Conservation (phyloP, 306 rosid genomes). For the Cicer chorassanicum region DNA sequence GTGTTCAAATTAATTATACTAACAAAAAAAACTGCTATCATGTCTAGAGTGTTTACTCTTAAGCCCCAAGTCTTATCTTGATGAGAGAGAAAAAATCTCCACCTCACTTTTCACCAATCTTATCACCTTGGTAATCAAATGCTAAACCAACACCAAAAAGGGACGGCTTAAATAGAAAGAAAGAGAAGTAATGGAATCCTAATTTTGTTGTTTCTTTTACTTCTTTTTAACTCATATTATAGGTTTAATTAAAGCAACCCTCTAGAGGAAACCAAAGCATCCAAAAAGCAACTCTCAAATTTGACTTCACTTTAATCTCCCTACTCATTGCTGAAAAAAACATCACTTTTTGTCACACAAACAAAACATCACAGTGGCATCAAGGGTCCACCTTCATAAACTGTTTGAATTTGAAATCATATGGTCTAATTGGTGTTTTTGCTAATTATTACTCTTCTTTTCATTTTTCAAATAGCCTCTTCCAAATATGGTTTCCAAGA, state of each 20-base stretch:
- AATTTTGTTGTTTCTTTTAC: slow-evolving; percentile 28
- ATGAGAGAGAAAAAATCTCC: slow-evolving; percentile 10
- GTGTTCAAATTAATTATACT: not conserved
- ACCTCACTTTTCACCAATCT: slow-evolving; percentile 35
- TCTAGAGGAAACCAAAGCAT: slow-evolving; percentile 58
- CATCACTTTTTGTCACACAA: slow-evolving; percentile 42
- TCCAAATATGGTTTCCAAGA: slow-evolving; percentile 35
- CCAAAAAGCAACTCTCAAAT: slow-evolving; percentile 52
- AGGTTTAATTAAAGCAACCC: slow-evolving; percentile 45
- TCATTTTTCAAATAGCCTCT: slow-evolving; percentile 22
- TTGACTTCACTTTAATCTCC: slow-evolving; percentile 46
- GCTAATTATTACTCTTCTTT: not conserved
- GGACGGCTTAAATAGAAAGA: slow-evolving; percentile 41
- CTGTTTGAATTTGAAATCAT: slow-evolving; percentile 39
- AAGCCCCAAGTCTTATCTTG: not conserved
- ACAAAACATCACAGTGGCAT: slow-evolving; percentile 39
- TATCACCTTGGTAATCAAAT: slow-evolving; percentile 9
- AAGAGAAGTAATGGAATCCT: slow-evolving; percentile 41
- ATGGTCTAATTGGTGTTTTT: slow-evolving; percentile 10
- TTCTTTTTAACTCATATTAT: slow-evolving; percentile 37
- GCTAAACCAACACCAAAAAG: slow-evolving; percentile 31
- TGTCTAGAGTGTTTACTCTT: not conserved
- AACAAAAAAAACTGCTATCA: slow-evolving; percentile 5
- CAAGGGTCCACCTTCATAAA: slow-evolving; percentile 38
- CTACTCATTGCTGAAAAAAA: slow-evolving; percentile 33